Base-by-base conservation (phyloP, 371 early-diverging fungal genomes). In the Mucor irregularis region DNA sequence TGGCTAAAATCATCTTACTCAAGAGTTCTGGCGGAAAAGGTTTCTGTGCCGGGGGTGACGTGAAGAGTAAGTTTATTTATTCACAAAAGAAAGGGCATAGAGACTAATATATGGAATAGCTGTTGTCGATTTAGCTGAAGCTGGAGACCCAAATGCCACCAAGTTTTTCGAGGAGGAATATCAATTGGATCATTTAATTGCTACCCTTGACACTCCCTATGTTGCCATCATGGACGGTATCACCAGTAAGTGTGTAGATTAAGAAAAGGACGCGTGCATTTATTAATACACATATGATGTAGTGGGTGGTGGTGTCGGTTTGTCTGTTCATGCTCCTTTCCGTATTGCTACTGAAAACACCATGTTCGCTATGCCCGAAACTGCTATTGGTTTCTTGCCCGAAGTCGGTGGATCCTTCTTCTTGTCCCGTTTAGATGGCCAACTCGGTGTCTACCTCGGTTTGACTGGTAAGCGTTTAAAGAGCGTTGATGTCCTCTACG, bases 21-120 rank as follows among this genome's bases (percentile, higher is more conserved):
- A 90, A 90, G 62, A 82, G 86, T 7, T 80, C 78, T 46, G 91
- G 89, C 53, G 82, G 81, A 30, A 81, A 81, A 53, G 97, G 92
- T 2, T 97, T 97, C 69, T 99, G 98, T 71, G 95, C 98, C 22
- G 98, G 99, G 28, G 99, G 98, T 30, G 99, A 99, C 68, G 95
- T 99, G 6, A 92, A 91, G 66, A 67, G 84, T 88, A 76, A 64
- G 59, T 53, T 29, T 29, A 17, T 39, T 30, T 13, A 22, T n/a
- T n/a, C n/a, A n/a, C n/a, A n/a, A n/a, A n/a, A n/a, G n/a, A n/a
- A n/a, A n/a, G n/a, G n/a, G n/a, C n/a, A 35, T 34, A 29, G n/a
- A 31, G 17, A 2, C 4, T 16, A 13, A 38, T 8, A 33, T n/a
- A 45, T 17, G 5, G 3, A 22, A 39, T 21, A 78, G 78, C 69